Evolutionary conservation across 2,329 filamentous ascomycete species (phyloP), one percentile per base, ranked within the genome.

Genomic region (Pseudogymnoascus sp.): DNA sequence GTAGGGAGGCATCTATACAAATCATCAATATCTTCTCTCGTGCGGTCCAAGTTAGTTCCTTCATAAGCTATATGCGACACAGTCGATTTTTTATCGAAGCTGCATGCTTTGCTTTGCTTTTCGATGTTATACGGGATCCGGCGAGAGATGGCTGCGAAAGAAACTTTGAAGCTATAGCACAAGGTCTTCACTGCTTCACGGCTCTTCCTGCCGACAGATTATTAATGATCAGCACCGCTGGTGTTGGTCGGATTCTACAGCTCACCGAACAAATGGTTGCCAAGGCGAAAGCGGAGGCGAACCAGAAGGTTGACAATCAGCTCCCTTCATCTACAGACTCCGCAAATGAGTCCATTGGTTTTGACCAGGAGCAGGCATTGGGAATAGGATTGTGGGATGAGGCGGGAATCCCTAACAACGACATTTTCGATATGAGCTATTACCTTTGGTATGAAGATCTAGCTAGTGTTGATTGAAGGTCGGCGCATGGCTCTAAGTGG

Each of bases 391-490:
- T 61, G 22, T 41, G 39, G 22, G 60, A 61, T 30, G 60, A 61
- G 1, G 36, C 60, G 60, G 42, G 25, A 33, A 55, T 35, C 23
- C 28, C 36, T 22, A 45, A 61, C 30, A 45, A 42, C 30, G 28
- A 61, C 8, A 42, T 61, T 23, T 61, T 61, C 14, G 60, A 61
- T 19, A 41, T 61, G 36, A 45, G 60, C 39, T 61, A 61, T 45
- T 61, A 61, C 39, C 30, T 61, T 19, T 61, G 60, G 63, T 68
- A 35, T 33, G 35, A 66, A 22, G 64, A 66, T 33, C 25, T n/a
- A 19, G 42, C 28, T 25, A 19, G 23, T 49, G 14, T n/a, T 49
- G 23, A n/a, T 28, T 49, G 23, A 49, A 49, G 11, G 8, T 36
- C 4, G 35, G 5, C 19, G 2, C 19, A 19, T 19, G 19, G 19